Evolutionary conservation across 352 stramenopile species (phyloP).

Genomic region (Globisporangium carolinianum): DNA sequence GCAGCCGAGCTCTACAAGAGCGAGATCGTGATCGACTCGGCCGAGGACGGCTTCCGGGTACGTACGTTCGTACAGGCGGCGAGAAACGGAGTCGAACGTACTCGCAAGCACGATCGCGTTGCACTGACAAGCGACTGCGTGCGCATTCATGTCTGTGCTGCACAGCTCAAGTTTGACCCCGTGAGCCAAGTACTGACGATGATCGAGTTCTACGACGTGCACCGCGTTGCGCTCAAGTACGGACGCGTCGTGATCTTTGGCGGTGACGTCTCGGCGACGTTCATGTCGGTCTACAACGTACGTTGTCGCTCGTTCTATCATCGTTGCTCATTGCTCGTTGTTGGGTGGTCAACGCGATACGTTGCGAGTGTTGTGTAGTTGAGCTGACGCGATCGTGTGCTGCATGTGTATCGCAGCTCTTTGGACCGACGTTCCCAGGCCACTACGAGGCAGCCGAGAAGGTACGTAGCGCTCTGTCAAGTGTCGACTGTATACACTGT

Average conservation of each 20-base stretch:
- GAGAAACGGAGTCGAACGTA: too few relatives aligned
- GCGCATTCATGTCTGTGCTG: not conserved
- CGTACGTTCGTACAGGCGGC: not conserved
- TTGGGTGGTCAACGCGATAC: not conserved
- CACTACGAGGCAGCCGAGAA: conserved; percentile 58
- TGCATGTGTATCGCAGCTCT: conserved; percentile 31
- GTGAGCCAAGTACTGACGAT: conserved; percentile 57
- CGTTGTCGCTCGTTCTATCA: not conserved
- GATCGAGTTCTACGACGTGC: conserved; percentile 80
- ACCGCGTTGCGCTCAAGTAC: conserved; percentile 72
- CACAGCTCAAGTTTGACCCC: conserved; percentile 59
- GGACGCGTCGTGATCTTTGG: conserved; percentile 81
- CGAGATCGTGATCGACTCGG: conserved; percentile 54
- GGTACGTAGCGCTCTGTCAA: conserved; percentile 15
- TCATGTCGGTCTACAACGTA: conserved; percentile 88
- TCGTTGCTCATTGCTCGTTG: not conserved
- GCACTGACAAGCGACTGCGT: not conserved
- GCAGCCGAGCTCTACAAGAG: conserved; percentile 52
- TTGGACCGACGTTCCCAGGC: conserved; percentile 80
- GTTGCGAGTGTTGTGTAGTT: not conserved
- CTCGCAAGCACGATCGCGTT: too few relatives aligned
- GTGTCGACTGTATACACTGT: too few relatives aligned
- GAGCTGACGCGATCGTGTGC: not conserved
- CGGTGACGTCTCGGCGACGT: conserved; percentile 66
- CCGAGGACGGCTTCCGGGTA: conserved; percentile 67